phyloP scores from a whole-genome alignment of 768 basidiomycete genomes.

The Termitomyces sp. region DNA sequence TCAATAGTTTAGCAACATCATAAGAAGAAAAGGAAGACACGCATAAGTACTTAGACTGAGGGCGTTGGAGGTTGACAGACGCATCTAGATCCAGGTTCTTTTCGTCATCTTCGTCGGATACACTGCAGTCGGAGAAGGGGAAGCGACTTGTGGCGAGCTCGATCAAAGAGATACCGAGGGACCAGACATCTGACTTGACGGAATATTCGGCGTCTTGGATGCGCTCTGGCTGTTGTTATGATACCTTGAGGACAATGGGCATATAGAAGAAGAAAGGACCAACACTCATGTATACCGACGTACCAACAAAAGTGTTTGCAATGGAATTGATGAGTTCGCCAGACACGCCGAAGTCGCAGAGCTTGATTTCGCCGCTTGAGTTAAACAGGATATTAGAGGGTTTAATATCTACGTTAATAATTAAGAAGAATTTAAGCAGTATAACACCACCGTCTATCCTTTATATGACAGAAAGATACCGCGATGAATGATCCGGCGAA shows the following conservation, averaged over 20 bases:
- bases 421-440: not conserved
- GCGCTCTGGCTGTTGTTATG: slow-evolving; percentile 75
- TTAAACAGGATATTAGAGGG: slow-evolving; percentile 97
- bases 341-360: slow-evolving; percentile 98
- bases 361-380: slow-evolving; percentile 93
- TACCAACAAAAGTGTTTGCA: slow-evolving; percentile 98
- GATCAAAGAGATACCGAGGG: slow-evolving; percentile 92
- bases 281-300: slow-evolving; percentile 99
- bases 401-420: slow-evolving; percentile 75
- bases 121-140: slow-evolving; percentile 82
- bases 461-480: slow-evolving; percentile 44
- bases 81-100: slow-evolving; percentile 74
- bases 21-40: no score
- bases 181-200: slow-evolving; percentile 99
- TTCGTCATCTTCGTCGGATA: slow-evolving; percentile 16
- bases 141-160: slow-evolving; percentile 95
- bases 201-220: slow-evolving; percentile 98
- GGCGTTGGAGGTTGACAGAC: slow-evolving; percentile 51
- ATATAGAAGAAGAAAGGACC: slow-evolving; percentile 23
- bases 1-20: no score
- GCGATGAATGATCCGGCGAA: slow-evolving; percentile 95
- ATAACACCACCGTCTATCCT: not conserved
- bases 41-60: not conserved
- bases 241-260: not conserved
- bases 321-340: slow-evolving; percentile 99